Percentiles rank a stretch among this genome's conserved stretches.
These are phyloP conservation scores for Skeletonema marinoi DNA, from an alignment of 108 stramenopile species.

Conservation along the genomic window DNA sequence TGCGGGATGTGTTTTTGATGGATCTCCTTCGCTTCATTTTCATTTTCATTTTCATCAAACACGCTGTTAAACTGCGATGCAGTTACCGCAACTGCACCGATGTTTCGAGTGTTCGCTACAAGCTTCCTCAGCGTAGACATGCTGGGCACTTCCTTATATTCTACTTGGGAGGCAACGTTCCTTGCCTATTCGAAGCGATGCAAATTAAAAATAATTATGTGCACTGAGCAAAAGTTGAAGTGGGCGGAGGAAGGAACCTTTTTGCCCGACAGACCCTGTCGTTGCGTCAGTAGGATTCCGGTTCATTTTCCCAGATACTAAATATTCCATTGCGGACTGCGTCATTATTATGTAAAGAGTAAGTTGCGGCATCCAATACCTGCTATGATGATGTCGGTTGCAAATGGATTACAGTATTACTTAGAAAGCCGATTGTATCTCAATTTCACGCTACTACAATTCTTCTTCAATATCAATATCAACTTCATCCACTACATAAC, in stretches of 20 bases:
- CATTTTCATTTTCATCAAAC: not conserved
- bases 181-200: too few relatives aligned
- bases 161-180: not conserved
- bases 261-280: too few relatives aligned
- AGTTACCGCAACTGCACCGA: not conserved
- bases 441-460: not conserved
- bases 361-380: too few relatives aligned
- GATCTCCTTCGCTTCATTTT: not conserved
- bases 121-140: conserved; percentile 1
- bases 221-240: not conserved
- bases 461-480: not conserved
- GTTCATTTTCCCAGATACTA: too few relatives aligned
- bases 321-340: too few relatives aligned
- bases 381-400: too few relatives aligned
- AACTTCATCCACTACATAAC: conserved; percentile 29
- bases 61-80: not conserved
- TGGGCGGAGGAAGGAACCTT: too few relatives aligned
- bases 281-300: too few relatives aligned
- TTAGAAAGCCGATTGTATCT: not conserved
- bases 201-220: too few relatives aligned
- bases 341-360: too few relatives aligned
- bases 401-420: not conserved
- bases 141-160: not conserved
- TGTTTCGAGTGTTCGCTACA: not conserved
- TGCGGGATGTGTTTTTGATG: not conserved